phyloP scores from a whole-genome alignment of 2,329 filamentous ascomycete species.

The Curvularia lunata region DNA sequence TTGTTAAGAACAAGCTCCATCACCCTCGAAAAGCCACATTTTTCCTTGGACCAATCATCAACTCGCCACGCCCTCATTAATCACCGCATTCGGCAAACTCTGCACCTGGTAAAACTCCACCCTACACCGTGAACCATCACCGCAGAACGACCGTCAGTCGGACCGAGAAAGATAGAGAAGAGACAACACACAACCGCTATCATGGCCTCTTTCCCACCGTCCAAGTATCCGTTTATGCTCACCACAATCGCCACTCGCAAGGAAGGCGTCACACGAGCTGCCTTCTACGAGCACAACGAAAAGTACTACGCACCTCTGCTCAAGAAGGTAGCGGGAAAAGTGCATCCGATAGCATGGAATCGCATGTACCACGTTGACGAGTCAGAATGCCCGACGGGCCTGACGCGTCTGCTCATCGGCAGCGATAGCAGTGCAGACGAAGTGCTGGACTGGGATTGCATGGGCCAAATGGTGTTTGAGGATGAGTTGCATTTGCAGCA shows the following conservation, averaged over 20 bases:
- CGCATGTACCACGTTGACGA: slow-evolving; percentile 25
- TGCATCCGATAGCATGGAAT: slow-evolving; percentile 28
- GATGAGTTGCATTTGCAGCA: slow-evolving; percentile 30
- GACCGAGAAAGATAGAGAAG: neutral
- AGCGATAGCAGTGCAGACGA: slow-evolving; percentile 10
- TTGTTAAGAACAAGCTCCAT: neutral
- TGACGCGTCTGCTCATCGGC: slow-evolving; percentile 20
- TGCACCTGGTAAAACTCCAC: too few species aligned
- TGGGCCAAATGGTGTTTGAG: slow-evolving; percentile 26
- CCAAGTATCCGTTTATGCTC: slow-evolving; percentile 24
- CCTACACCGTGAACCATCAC: neutral
- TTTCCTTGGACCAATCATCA: neutral
- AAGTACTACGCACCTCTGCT: slow-evolving; percentile 18
- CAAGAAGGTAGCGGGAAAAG: slow-evolving; percentile 19
- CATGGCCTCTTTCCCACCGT: slow-evolving; percentile 19
- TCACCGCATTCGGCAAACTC: too few species aligned
- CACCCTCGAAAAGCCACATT: neutral
- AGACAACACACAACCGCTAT: neutral
- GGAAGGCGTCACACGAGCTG: slow-evolving; percentile 19
- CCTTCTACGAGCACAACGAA: slow-evolving; percentile 27
- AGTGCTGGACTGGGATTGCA: slow-evolving; percentile 29
- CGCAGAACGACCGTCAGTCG: neutral
- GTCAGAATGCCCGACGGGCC: slow-evolving; percentile 17
- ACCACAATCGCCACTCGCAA: slow-evolving; percentile 23
- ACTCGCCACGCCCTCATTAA: neutral